These are phyloP conservation scores for Sporodiniella umbellata DNA, from an alignment of 371 early-diverging fungal species.

Conservation along the genomic window DNA sequence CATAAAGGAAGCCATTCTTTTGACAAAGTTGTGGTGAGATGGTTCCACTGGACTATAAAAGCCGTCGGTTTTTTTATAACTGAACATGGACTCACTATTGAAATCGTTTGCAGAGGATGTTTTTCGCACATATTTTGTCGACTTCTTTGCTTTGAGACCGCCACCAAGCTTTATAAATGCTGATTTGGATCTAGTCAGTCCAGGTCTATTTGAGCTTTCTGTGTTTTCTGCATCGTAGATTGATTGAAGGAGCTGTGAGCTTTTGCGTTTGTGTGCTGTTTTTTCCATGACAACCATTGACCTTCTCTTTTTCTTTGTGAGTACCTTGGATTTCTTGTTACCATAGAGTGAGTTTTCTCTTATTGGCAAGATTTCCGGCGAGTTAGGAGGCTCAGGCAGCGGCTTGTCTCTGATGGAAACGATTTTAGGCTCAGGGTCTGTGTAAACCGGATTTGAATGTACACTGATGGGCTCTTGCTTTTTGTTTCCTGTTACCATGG, in stretches of 20 bases:
- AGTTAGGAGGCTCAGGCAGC: conserved; percentile 20
- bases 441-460: conserved; percentile 27
- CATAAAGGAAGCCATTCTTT: conserved; percentile 35
- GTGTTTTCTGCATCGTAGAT: background rate
- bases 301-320: conserved; percentile 30
- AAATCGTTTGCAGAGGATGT: conserved; percentile 20
- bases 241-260: conserved; percentile 7
- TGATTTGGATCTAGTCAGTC: conserved; percentile 12
- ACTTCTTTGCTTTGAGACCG: conserved; percentile 16
- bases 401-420: conserved; percentile 15
- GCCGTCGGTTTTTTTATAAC: background rate
- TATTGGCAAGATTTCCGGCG: background rate
- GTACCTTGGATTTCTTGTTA: background rate
- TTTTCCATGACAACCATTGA: conserved; percentile 34
- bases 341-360: background rate
- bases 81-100: background rate
- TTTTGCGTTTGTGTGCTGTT: conserved; percentile 30
- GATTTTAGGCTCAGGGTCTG: background rate
- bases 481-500: conserved; percentile 23
- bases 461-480: background rate
- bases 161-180: conserved; percentile 38
- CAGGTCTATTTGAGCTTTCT: background rate
- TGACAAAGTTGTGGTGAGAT: conserved; percentile 27
- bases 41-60: background rate
- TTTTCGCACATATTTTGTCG: conserved; percentile 14